These are phyloP conservation scores for Phlyctochytrium bullatum DNA, from an alignment of 192 early-diverging fungal species.

Conservation along the genomic window DNA sequence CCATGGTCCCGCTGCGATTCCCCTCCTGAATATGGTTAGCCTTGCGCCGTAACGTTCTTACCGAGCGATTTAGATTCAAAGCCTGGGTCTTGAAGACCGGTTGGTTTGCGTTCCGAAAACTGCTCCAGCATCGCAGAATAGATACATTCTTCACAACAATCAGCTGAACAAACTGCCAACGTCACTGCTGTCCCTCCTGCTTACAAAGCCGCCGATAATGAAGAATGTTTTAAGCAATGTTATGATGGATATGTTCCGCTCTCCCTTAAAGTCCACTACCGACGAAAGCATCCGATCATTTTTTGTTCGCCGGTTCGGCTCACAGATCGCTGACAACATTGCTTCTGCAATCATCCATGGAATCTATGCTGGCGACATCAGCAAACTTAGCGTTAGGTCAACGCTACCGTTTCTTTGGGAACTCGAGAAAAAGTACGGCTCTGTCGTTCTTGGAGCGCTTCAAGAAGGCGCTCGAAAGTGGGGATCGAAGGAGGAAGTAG, in stretches of 20 bases:
- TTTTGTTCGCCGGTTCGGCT: slow-evolving; percentile 73
- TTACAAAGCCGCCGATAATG: slow-evolving; percentile 38
- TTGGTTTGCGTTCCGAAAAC: slow-evolving; percentile 59
- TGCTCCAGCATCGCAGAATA: slow-evolving; percentile 74
- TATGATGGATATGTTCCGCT: slow-evolving; percentile 55
- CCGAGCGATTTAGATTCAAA: slow-evolving; percentile 45
- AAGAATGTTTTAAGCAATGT: slow-evolving; percentile 57
- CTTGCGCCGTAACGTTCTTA: neutral
- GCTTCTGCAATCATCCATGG: slow-evolving; percentile 89
- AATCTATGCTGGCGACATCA: slow-evolving; percentile 88
- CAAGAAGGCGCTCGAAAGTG: neutral
- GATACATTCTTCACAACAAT: slow-evolving; percentile 76
- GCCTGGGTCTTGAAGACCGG: slow-evolving; percentile 57
- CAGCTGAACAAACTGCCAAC: slow-evolving; percentile 69
- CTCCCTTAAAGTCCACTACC: slow-evolving; percentile 7
- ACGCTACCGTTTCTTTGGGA: slow-evolving; percentile 73
- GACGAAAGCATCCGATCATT: slow-evolving; percentile 90
- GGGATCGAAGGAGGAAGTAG: slow-evolving; percentile 6
- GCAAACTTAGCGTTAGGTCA: slow-evolving; percentile 70
- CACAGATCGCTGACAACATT: slow-evolving; percentile 72
- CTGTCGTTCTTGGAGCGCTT: slow-evolving; percentile 25
- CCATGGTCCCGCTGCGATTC: slow-evolving; percentile 60
- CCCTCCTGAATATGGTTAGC: slow-evolving; percentile 77
- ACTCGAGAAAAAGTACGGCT: slow-evolving; percentile 31
- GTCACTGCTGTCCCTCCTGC: slow-evolving; percentile 39